phyloP scores from a whole-genome alignment of 2,329 filamentous ascomycete species.

The Zelopaecilomyces penicillatus region DNA sequence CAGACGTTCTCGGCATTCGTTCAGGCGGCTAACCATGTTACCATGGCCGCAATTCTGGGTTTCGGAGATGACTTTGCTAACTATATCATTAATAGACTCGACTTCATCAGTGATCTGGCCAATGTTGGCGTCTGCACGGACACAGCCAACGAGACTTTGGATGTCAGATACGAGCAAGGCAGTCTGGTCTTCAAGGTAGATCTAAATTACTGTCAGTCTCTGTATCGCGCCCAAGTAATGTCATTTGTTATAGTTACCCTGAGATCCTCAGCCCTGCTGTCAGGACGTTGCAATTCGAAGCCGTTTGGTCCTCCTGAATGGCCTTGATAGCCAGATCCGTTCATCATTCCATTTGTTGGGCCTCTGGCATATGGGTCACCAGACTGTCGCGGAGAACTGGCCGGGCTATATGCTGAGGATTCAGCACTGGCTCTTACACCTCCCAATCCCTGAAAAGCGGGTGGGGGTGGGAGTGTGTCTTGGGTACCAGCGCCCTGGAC shows the following conservation, averaged over 20 bases:
- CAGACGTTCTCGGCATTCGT: slow-evolving; percentile 56
- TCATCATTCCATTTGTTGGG: slow-evolving; percentile 27
- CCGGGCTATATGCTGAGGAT: slow-evolving; percentile 67
- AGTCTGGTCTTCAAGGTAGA: slow-evolving; percentile 77
- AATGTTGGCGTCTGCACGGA: slow-evolving; percentile 56
- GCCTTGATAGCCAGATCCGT: slow-evolving; percentile 26
- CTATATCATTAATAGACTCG: slow-evolving; percentile 59
- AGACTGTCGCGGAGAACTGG: slow-evolving; percentile 59
- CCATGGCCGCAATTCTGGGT: slow-evolving; percentile 50
- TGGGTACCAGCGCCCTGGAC: slow-evolving; percentile 24
- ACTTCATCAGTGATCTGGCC: slow-evolving; percentile 62
- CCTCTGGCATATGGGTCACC: slow-evolving; percentile 32
- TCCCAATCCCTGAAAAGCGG: slow-evolving; percentile 51
- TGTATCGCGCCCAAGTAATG: not conserved
- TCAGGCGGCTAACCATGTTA: slow-evolving; percentile 48
- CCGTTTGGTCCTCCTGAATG: slow-evolving; percentile 28
- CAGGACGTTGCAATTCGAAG: slow-evolving; percentile 28
- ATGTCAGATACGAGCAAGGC: slow-evolving; percentile 71
- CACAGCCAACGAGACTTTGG: slow-evolving; percentile 67
- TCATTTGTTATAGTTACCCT: slow-evolving; percentile 24
- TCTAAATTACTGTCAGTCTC: slow-evolving; percentile 31
- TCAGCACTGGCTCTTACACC: slow-evolving; percentile 51
- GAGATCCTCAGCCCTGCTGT: slow-evolving; percentile 40
- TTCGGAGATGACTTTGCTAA: slow-evolving; percentile 60
- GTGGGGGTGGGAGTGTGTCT: slow-evolving; percentile 40